Evolutionary conservation across 2,329 filamentous ascomycete genomes (phyloP), one percentile per base, ranked within the genome.

Genomic region (Neoarthrinium moseri): DNA sequence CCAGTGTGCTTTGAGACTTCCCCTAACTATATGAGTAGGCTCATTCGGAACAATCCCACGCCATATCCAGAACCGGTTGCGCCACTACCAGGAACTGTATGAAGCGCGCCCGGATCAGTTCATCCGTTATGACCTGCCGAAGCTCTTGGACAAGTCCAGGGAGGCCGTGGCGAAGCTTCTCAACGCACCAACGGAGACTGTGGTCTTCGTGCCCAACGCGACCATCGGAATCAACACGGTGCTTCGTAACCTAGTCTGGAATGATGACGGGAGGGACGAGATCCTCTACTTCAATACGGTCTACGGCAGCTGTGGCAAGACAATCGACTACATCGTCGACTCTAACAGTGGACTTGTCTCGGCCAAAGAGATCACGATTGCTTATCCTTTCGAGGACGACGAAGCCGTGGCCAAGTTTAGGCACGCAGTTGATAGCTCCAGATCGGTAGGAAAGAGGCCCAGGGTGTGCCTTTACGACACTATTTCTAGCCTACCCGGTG

Each of bases 191-290:
- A 60, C 72, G 1, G 74, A 84, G 8, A 82, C 84, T 8, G 71
- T 88, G 30, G 90, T 95, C 1, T 85, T 95, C 52, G 83, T 95
- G 1, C 72, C 80, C 47, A 96, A 96, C 62, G 89, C 91, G 11
- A 95, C 89, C 0, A 84, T 80, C 0, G 89, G 81, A 20, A 68
- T 91, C 37, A 92, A 94, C 67, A 88, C 83, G 0, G 80, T 95
- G 5, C 76, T 96, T n/a, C 81, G 86, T 33, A 91, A 87, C 61
- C 65, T 96, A 2, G 59, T 62, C 2, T 95, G 84, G 75, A 64
- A 80, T 29, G 67, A 64, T 17, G 67, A 65, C 29, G 73, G 71
- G 30, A 66, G 68, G 6, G 70, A 74, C 40, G 72, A 77, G 50
- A 70, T 74, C 2, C 80, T 80, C 20, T 71, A 73, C 45, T 80